Evolutionary conservation across 257 asterid genomes (phyloP).

Genomic region (Coffea canephora): DNA sequence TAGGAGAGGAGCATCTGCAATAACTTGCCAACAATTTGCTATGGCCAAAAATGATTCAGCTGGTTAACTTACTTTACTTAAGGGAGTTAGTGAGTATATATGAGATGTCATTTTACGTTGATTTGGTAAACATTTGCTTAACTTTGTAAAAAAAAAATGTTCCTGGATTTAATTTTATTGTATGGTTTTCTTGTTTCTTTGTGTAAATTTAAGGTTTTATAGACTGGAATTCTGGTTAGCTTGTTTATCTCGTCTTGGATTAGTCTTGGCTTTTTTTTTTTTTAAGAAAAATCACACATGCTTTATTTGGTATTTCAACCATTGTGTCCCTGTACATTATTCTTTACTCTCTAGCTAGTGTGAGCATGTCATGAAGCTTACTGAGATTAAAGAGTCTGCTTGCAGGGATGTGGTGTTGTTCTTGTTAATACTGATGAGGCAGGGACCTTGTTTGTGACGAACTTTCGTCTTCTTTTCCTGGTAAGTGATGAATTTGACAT

Average conservation of each 20-base stretch:
- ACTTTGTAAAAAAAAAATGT: too few relatives aligned
- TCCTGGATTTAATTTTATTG: background rate
- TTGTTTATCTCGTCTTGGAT: background rate
- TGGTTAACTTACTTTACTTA: background rate
- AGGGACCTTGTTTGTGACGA: constrained; percentile 84
- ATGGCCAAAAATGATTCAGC: background rate
- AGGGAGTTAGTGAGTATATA: background rate
- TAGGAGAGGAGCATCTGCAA: background rate
- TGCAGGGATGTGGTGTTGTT: constrained; percentile 86
- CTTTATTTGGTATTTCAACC: constrained; percentile 4
- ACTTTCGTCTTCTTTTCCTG: constrained; percentile 94
- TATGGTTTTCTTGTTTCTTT: background rate
- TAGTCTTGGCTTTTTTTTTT: background rate
- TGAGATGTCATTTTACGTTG: background rate
- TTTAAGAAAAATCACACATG: background rate
- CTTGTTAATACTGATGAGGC: constrained; percentile 95
- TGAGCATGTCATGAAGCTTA: constrained; percentile 18
- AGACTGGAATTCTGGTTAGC: background rate
- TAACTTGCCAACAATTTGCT: background rate
- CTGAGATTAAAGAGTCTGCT: constrained; percentile 27
- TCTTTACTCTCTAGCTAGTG: background rate
- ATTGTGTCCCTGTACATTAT: constrained; percentile 4
- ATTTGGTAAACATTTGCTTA: background rate
- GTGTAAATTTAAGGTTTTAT: too few relatives aligned
- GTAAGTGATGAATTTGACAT: constrained; percentile 39